Base-by-base conservation (phyloP, 2,329 filamentous ascomycete genomes). In the Zelopaecilomyces penicillatus region DNA sequence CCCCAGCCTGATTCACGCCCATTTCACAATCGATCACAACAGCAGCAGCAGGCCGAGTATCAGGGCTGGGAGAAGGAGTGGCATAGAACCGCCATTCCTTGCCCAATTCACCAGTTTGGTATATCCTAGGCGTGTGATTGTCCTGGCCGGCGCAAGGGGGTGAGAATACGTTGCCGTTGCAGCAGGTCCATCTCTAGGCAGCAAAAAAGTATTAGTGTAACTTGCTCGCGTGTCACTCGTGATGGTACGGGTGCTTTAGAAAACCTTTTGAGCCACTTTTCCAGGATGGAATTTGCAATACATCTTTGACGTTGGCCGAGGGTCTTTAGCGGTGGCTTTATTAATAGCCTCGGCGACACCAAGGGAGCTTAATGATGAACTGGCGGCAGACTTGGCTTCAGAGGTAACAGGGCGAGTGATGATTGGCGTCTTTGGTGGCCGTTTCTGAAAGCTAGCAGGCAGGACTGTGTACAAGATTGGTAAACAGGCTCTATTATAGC, bases 1-100 rank as follows among this genome's bases (percentile, higher is more conserved):
- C 71, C 5, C 69, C 66, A 5, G 58, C 59, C 6, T 52, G 50
- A 2, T 69, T 60, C 0, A 62, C 66, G 11, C 75, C 74, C 73
- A 78, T 78, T 50, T 79, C 75, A 49, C 75, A 78, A 48, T 78
- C 74, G 4, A 80, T 58, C 0, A 68, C 71, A 3, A 78, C 66
- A 3, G 54, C 62, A 37, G 34, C 47, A 11, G 50, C 49, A 10
- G 41, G 48, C 27, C 4, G 35, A 32, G 32, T 33, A n/a, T 27
- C 32, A 3, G 40, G 8, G 5, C 37, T 34, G 8, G 30, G 28
- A 1, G 30, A 12, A 12, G 56, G 54, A 1, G 59, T 62, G 12
- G 43, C 27, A 30, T 55, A 47, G 44, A 55, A 57, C 10, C 27
- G 37, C 60, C 59, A 62, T 33, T 56, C 55, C 8, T 34, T 49